A percentile compares a stretch with the other conserved stretches of the same genome.
Evolutionary conservation across 2,329 filamentous ascomycete genomes (phyloP).

Genomic region (Diaporthe velutina): DNA sequence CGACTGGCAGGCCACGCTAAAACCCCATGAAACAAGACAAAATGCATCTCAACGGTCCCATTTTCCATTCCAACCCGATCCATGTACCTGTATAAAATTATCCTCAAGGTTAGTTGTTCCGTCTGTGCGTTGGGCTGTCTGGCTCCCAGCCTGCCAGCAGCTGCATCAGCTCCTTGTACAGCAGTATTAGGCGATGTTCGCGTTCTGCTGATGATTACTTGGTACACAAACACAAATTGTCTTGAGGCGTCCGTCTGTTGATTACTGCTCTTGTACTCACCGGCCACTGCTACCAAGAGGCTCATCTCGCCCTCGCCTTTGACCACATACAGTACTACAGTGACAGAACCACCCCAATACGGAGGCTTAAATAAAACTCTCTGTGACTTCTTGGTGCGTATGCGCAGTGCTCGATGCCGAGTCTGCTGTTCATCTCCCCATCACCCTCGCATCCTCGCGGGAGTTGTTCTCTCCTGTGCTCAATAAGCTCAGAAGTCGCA

Average conservation of each 20-base stretch:
- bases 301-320: not conserved
- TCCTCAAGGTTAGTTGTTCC: not conserved
- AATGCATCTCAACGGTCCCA: slow-evolving; percentile 7
- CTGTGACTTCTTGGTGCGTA: not conserved
- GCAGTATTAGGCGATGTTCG: not conserved
- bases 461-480: not conserved
- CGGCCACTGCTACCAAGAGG: not conserved
- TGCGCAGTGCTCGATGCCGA: not conserved
- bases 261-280: not conserved
- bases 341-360: not conserved
- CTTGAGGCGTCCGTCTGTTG: not conserved
- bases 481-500: not conserved
- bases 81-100: not conserved
- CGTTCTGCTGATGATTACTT: not conserved
- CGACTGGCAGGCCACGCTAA: slow-evolving; percentile 20
- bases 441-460: not conserved
- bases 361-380: not conserved
- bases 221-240: not conserved
- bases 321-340: not conserved
- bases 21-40: slow-evolving; percentile 16
- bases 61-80: slow-evolving; percentile 3
- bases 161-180: not conserved
- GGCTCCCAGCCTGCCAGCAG: not conserved
- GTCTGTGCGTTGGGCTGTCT: not conserved
- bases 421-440: not conserved